A percentile compares a stretch with the other conserved stretches of the same genome.
phyloP scores from a whole-genome alignment of 2,329 filamentous ascomycete genomes.

The Stagonosporopsis rhizophila region DNA sequence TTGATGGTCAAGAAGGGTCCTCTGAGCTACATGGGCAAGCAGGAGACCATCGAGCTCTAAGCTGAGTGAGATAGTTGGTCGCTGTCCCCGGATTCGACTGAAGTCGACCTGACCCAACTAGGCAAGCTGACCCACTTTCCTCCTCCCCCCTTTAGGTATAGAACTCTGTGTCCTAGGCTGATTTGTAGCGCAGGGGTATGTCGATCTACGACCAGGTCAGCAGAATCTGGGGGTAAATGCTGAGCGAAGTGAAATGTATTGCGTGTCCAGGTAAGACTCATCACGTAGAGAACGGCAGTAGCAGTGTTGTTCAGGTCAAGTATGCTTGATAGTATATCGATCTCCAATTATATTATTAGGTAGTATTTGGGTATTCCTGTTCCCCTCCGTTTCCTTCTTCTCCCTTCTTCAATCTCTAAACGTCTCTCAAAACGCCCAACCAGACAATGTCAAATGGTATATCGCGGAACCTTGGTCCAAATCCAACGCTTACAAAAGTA shows the following conservation, averaged over 20 bases:
- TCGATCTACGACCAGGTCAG: background rate
- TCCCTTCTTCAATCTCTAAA: background rate
- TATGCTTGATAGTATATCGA: conserved; percentile 16
- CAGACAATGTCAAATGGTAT: conserved; percentile 22
- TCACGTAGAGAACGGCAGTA: background rate
- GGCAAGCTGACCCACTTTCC: conserved; percentile 14
- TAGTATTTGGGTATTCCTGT: conserved; percentile 7
- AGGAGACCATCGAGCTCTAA: conserved; percentile 39
- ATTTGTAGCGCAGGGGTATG: conserved; percentile 19
- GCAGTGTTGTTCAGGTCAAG: background rate
- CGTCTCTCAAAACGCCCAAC: conserved; percentile 4
- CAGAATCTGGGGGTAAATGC: background rate
- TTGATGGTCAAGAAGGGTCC: conserved; percentile 83
- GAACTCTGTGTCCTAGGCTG: conserved; percentile 23
- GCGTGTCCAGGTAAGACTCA: conserved; percentile 6
- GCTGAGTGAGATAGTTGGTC: background rate
- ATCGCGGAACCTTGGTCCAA: conserved; percentile 19
- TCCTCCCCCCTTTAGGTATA: conserved; percentile 13
- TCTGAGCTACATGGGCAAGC: conserved; percentile 59
- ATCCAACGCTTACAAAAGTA: conserved; percentile 18
- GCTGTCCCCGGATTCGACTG: background rate
- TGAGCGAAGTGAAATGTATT: background rate
- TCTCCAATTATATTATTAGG: conserved; percentile 20
- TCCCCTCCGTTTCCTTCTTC: background rate
- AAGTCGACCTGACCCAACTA: background rate